Conservation (phyloP, 805 yeast genomes). For the Nakazawaea pomicola region DNA sequence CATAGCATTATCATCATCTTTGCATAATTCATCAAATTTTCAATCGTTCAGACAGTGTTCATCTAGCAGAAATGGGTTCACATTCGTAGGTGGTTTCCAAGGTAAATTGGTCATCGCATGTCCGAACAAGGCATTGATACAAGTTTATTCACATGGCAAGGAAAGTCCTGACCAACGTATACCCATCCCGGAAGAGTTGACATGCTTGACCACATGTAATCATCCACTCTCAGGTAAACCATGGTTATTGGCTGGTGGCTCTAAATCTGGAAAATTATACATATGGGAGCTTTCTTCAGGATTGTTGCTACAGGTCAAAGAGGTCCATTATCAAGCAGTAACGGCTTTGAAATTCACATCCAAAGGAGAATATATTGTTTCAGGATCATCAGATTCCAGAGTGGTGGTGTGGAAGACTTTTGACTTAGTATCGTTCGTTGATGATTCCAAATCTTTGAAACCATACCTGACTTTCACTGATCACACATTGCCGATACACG, state of each 20-base stretch:
- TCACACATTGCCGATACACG: slow-evolving; percentile 46
- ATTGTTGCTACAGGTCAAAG: slow-evolving; percentile 60
- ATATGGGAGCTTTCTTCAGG: slow-evolving; percentile 88
- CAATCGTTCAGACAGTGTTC: slow-evolving; percentile 51
- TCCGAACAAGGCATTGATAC: slow-evolving; percentile 66
- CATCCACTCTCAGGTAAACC: slow-evolving; percentile 21
- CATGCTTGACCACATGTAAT: slow-evolving; percentile 46
- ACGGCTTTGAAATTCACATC: slow-evolving; percentile 51
- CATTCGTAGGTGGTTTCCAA: slow-evolving; percentile 39
- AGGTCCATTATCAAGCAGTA: slow-evolving; percentile 80
- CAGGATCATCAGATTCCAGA: slow-evolving; percentile 82
- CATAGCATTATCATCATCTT: slow-evolving; percentile 32
- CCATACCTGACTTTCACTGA: slow-evolving; percentile 59
- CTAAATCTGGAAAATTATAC: slow-evolving; percentile 70
- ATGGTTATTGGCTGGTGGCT: slow-evolving; percentile 69
- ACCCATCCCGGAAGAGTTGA: slow-evolving; percentile 77
- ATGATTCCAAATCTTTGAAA: slow-evolving; percentile 32
- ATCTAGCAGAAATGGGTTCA: slow-evolving; percentile 35
- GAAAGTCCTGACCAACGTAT: slow-evolving; percentile 72
- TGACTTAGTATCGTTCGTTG: slow-evolving; percentile 43
- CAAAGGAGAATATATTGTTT: slow-evolving; percentile 62
- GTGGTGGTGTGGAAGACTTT: slow-evolving; percentile 65
- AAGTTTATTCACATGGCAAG: slow-evolving; percentile 66
- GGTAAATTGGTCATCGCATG: slow-evolving; percentile 60
- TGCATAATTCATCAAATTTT: slow-evolving; percentile 42